phyloP scores from a whole-genome alignment of 495 filamentous ascomycete genomes.

The Pyrenula massariospora region DNA sequence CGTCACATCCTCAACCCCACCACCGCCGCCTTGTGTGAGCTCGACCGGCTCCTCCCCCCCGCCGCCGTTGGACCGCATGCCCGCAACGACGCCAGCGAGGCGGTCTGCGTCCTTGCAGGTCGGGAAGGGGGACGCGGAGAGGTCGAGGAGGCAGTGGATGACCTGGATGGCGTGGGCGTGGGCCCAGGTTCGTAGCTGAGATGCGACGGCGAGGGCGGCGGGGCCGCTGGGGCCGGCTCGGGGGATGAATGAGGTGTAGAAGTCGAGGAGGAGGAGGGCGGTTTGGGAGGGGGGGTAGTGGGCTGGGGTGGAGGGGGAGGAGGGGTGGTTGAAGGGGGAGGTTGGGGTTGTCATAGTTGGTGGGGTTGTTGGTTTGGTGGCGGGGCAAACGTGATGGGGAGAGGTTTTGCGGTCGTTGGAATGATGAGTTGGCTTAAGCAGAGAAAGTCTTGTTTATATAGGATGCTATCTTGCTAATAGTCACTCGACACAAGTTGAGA shows the following conservation, averaged over 20 bases:
- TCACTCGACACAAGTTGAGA: background rate
- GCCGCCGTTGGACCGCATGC: slow-evolving; percentile 3
- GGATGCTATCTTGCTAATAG: background rate
- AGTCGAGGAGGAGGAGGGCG: slow-evolving; percentile 21
- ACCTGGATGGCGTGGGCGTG: slow-evolving; percentile 15
- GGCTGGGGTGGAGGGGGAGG: slow-evolving; percentile 44
- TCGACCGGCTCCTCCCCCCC: slow-evolving; percentile 15
- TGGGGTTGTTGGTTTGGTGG: too few species aligned
- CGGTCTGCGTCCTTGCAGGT: slow-evolving; percentile 12
- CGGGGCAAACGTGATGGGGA: too few species aligned
- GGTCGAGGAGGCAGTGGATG: slow-evolving; percentile 17
- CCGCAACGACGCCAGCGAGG: background rate
- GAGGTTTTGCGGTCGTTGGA: background rate
- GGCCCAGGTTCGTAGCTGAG: slow-evolving; percentile 15
- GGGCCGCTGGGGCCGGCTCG: slow-evolving; percentile 2
- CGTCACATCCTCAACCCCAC: slow-evolving; percentile 9
- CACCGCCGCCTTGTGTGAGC: slow-evolving; percentile 5
- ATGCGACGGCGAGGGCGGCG: slow-evolving; percentile 11
- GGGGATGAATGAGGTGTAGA: slow-evolving; percentile 14
- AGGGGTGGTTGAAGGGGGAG: slow-evolving; percentile 66
- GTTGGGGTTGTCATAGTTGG: too few species aligned
- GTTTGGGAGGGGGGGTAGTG: slow-evolving; percentile 18
- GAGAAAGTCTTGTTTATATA: background rate
- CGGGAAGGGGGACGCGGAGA: slow-evolving; percentile 9
- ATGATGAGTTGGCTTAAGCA: background rate